These are phyloP conservation scores for Dactylellina leptospora DNA, from an alignment of 2,329 filamentous ascomycete genomes.

Conservation along the genomic window DNA sequence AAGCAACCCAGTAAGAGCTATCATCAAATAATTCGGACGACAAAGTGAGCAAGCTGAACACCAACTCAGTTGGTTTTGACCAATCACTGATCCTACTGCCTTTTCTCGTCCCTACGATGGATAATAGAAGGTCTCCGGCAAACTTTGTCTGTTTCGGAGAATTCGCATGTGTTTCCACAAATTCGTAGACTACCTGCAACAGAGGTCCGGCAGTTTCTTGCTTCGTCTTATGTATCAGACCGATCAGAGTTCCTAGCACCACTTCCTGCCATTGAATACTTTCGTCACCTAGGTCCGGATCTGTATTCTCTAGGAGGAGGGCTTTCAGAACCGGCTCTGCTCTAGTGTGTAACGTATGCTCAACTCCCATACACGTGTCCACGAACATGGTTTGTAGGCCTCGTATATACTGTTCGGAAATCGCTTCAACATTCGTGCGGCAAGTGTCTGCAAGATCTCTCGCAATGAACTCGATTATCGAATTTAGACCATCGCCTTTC, in stretches of 20 bases:
- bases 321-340: conserved; percentile 66
- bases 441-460: conserved; percentile 68
- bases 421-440: conserved; percentile 58
- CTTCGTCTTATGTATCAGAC: conserved; percentile 82
- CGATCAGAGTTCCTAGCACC: conserved; percentile 78
- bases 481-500: conserved; percentile 75
- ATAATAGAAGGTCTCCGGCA: conserved; percentile 71
- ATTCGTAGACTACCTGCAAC: conserved; percentile 67
- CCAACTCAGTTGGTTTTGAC: conserved; percentile 69
- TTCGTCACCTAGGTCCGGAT: conserved; percentile 43
- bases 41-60: conserved; percentile 66
- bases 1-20: conserved; percentile 17
- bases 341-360: conserved; percentile 68
- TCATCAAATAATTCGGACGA: conserved; percentile 54
- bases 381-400: conserved; percentile 92
- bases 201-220: conserved; percentile 76
- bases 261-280: conserved; percentile 63
- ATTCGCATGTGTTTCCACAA: conserved; percentile 61
- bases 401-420: conserved; percentile 73
- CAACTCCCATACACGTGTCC: conserved; percentile 75
- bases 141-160: conserved; percentile 62
- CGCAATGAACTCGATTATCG: conserved; percentile 76
- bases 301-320: conserved; percentile 61
- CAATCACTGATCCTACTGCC: conserved; percentile 78
- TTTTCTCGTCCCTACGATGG: conserved; percentile 79